Evolutionary conservation across 2,329 filamentous ascomycete genomes (phyloP).

Genomic region (Aspergillus sojae): DNA sequence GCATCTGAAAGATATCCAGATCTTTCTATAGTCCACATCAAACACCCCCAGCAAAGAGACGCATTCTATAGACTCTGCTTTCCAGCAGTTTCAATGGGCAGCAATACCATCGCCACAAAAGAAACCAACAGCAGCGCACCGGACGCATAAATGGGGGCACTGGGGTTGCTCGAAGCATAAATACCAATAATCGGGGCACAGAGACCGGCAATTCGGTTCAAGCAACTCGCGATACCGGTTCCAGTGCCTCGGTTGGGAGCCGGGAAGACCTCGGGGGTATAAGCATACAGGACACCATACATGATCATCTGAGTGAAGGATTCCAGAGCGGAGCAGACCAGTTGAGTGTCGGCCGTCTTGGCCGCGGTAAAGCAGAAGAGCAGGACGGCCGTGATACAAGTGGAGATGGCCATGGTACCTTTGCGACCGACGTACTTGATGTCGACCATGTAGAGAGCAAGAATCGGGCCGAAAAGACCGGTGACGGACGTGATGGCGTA

Average conservation of each 20-base stretch:
- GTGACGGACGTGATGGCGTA: constrained; percentile 78
- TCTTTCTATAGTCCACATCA: background rate
- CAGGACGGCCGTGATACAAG: constrained; percentile 56
- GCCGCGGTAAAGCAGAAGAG: constrained; percentile 59
- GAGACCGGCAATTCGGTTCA: constrained; percentile 46
- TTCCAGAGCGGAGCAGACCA: constrained; percentile 53
- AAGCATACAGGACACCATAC: constrained; percentile 58
- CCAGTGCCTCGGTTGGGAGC: constrained; percentile 56
- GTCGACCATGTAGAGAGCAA: constrained; percentile 74
- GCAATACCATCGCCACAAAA: constrained; percentile 45
- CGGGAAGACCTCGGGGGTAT: constrained; percentile 59
- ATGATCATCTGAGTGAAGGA: constrained; percentile 58
- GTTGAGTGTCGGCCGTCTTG: constrained; percentile 49
- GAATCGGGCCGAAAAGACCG: constrained; percentile 74
- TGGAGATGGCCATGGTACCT: constrained; percentile 58
- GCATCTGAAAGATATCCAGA: background rate
- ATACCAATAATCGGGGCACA: constrained; percentile 48
- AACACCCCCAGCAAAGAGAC: background rate
- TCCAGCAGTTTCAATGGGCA: constrained; percentile 49
- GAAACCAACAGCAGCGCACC: constrained; percentile 45
- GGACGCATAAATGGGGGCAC: constrained; percentile 47
- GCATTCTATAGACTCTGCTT: constrained; percentile 39
- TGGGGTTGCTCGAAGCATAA: constrained; percentile 38
- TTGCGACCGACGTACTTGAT: constrained; percentile 65
- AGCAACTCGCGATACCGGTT: constrained; percentile 45